phyloP scores from a whole-genome alignment of 495 filamentous ascomycete genomes.

The Evansstolkia leycettana region DNA sequence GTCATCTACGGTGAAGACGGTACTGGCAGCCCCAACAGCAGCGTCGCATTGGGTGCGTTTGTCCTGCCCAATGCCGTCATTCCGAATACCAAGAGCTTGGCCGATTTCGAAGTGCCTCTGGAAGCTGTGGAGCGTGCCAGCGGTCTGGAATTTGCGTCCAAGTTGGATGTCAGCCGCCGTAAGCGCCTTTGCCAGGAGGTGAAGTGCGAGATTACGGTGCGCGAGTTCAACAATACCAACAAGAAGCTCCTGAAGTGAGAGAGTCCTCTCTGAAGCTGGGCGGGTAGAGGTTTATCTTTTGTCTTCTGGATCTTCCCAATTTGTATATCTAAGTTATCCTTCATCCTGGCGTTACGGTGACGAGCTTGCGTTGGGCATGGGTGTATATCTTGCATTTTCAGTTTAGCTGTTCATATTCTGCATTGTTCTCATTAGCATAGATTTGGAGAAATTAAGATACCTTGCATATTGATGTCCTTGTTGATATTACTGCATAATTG shows the following conservation, averaged over 20 bases:
- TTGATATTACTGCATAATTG: too few relatives aligned
- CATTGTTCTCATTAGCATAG: too few relatives aligned
- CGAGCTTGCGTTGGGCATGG: too few relatives aligned
- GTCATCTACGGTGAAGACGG: conserved; percentile 92
- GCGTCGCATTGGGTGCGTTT: conserved; percentile 85
- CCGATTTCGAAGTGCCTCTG: conserved; percentile 87
- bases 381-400: too few relatives aligned
- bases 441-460: too few relatives aligned
- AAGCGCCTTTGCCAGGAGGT: conserved; percentile 80
- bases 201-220: conserved; percentile 64
- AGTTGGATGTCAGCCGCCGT: conserved; percentile 58
- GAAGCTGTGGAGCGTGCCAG: conserved; percentile 85
- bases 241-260: conserved; percentile 9
- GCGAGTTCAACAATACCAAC: conserved; percentile 50
- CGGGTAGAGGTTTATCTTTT: not conserved
- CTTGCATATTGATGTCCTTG: too few relatives aligned
- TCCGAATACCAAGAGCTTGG: conserved; percentile 67
- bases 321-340: conserved; percentile 14
- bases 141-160: conserved; percentile 78
- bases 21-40: conserved; percentile 38
- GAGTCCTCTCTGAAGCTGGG: too few relatives aligned
- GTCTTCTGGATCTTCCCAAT: not conserved
- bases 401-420: too few relatives aligned
- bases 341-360: not conserved
- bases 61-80: conserved; percentile 92